Percentiles rank a stretch among this genome's conserved stretches.
Conservation (phyloP, 129 eudicot species). For the Helichrysum umbraculigerum region DNA sequence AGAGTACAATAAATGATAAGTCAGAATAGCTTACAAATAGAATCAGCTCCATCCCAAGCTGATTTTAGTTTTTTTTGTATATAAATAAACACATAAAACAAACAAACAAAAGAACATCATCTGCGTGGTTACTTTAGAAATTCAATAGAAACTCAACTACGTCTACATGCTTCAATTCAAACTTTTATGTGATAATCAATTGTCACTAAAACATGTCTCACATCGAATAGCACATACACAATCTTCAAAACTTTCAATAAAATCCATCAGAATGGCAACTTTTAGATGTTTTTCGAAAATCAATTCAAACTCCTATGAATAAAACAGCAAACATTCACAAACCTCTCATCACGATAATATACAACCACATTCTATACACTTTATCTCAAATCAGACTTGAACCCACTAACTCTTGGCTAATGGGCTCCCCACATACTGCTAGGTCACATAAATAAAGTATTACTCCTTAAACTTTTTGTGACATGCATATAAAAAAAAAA, state of each 20-base stretch:
- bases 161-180: not conserved
- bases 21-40: conserved; percentile 16
- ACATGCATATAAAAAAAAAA: not conserved
- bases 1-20: conserved; percentile 1
- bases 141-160: conserved; percentile 6
- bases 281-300: not conserved
- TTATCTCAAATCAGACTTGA: not conserved
- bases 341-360: not conserved
- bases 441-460: not conserved
- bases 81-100: too few species aligned
- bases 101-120: not conserved
- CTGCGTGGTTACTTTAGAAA: not conserved
- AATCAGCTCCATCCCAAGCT: conserved; percentile 22
- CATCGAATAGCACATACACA: not conserved
- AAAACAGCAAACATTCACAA: too few species aligned
- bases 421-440: not conserved
- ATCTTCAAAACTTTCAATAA: not conserved
- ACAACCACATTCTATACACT: not conserved
- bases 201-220: not conserved
- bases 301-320: too few species aligned
- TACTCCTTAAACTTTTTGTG: not conserved
- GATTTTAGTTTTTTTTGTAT: too few species aligned
- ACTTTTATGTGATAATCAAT: not conserved
- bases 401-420: not conserved
- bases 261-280: not conserved